Conservation (phyloP, 495 filamentous ascomycete genomes). For the Acidomyces sp. region DNA sequence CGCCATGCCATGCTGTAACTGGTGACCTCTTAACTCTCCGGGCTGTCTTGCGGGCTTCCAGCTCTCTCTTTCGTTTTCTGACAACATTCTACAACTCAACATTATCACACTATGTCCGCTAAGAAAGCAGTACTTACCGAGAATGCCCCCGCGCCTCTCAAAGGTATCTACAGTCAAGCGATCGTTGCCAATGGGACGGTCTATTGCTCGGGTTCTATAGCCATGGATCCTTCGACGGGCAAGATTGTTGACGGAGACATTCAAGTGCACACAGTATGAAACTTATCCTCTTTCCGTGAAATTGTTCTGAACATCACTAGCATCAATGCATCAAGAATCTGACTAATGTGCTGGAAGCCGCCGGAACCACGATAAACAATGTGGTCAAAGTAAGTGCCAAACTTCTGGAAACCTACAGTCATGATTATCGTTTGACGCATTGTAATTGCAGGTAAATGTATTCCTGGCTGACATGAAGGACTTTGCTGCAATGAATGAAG, state of each 20-base stretch:
- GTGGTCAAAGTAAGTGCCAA: too few species aligned
- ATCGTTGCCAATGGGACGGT: constrained; percentile 24
- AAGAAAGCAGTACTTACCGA: neutral
- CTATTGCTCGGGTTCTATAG: constrained; percentile 27
- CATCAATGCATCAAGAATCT: constrained; percentile 43
- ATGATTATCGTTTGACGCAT: neutral
- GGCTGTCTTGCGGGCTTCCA: too few species aligned
- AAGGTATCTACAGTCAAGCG: constrained; percentile 17
- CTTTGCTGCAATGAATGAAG: constrained; percentile 49
- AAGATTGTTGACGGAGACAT: constrained; percentile 19
- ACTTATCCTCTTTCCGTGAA: constrained; percentile 27
- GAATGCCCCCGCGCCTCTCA: neutral
- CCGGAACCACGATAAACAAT: constrained; percentile 46
- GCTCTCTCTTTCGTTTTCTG: too few species aligned
- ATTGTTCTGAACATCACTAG: constrained; percentile 1
- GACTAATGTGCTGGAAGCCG: constrained; percentile 49
- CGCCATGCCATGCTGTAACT: too few species aligned
- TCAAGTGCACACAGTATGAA: constrained; percentile 19
- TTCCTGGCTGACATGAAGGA: constrained; percentile 58
- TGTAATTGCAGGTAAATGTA: constrained; percentile 52
- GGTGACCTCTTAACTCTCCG: too few species aligned
- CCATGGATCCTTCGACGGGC: constrained; percentile 21
- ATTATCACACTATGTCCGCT: neutral
- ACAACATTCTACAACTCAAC: too few species aligned
- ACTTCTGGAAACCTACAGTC: neutral